phyloP scores from a whole-genome alignment of 805 yeast species.

The Suhomyces faveliae region DNA sequence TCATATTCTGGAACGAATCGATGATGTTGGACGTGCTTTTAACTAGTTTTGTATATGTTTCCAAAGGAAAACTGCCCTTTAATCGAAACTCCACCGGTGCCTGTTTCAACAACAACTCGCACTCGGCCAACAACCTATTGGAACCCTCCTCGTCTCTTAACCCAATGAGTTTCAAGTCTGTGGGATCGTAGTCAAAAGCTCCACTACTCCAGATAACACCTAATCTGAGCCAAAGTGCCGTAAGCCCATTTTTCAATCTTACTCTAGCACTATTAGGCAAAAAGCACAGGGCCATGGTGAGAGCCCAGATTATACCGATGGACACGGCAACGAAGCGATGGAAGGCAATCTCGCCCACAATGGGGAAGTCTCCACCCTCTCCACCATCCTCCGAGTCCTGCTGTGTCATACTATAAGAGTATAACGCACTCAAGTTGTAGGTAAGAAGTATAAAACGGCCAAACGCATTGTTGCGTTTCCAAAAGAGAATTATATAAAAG shows the following conservation, averaged over 20 bases:
- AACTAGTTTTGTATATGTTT: constrained; percentile 50
- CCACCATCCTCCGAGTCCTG: constrained; percentile 56
- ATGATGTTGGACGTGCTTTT: constrained; percentile 60
- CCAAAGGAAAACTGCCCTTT: constrained; percentile 67
- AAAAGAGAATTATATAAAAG: constrained; percentile 58
- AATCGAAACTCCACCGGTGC: constrained; percentile 75
- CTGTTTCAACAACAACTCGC: constrained; percentile 59
- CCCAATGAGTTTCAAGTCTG: constrained; percentile 34
- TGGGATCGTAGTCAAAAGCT: constrained; percentile 50
- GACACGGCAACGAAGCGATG: constrained; percentile 75
- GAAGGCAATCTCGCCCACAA: constrained; percentile 70
- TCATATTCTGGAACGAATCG: constrained; percentile 74
- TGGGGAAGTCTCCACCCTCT: constrained; percentile 70
- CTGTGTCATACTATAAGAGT: constrained; percentile 65
- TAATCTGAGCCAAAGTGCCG: constrained; percentile 72
- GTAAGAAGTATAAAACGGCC: constrained; percentile 72
- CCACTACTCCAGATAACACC: constrained; percentile 81
- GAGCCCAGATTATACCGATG: constrained; percentile 75
- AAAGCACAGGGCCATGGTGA: constrained; percentile 60
- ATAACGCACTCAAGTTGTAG: constrained; percentile 74
- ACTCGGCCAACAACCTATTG: constrained; percentile 56
- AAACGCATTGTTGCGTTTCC: constrained; percentile 63
- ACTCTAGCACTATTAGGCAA: constrained; percentile 77
- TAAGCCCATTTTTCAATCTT: constrained; percentile 61
- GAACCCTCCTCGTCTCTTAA: constrained; percentile 46